Evolutionary conservation across 305 asterid species (phyloP), one percentile per base, ranked within the genome.

Genomic region (Rubia peregrina): DNA sequence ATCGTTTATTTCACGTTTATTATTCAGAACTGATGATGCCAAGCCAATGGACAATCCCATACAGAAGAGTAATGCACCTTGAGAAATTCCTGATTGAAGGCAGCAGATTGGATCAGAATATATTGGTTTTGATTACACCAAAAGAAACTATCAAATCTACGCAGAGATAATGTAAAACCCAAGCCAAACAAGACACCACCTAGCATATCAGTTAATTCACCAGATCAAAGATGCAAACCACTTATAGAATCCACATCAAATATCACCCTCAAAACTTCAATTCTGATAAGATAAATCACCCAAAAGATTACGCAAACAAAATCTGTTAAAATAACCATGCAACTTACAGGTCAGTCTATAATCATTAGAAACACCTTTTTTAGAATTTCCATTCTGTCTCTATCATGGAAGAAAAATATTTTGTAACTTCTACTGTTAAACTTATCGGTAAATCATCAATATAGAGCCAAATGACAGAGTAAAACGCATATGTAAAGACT

Each of bases 41-140:
- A 90, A 74, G 72, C 97, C 97, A 84, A 87, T 67, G 9, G 89
- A 82, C 69, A 89, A 70, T 73, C 98, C 98, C 74, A 87, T 79
- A 78, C 81, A 85, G 81, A 90, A 86, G 77, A 80, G 78, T 62
- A 77, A 73, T 46, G 83, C 76, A 71, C 76, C 84, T 43, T 75
- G 75, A 16, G 85, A 74, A 71, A 82, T 74, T 81, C 96, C 98
- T 89, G 95, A 78, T 71, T 36, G 79, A 79, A 73, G 69, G 76
- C 40, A 61, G 62, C 9, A 48, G 1, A 57, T n/a, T 19, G 41
- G 61, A 51, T 74, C 16, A 71, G 65, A 38, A 73, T 46, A 62
- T 53, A 24, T 53, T 9, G 46, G 1, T 4, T 61, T 33, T 33
- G 36, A 33, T 33, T 33, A 33, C 41, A 38, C 41, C 41, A 38